A percentile compares a stretch with the other conserved stretches of the same genome.
Conservation (phyloP, 176 grass and related monocot genomes). For the Cymbopogon citratus region DNA sequence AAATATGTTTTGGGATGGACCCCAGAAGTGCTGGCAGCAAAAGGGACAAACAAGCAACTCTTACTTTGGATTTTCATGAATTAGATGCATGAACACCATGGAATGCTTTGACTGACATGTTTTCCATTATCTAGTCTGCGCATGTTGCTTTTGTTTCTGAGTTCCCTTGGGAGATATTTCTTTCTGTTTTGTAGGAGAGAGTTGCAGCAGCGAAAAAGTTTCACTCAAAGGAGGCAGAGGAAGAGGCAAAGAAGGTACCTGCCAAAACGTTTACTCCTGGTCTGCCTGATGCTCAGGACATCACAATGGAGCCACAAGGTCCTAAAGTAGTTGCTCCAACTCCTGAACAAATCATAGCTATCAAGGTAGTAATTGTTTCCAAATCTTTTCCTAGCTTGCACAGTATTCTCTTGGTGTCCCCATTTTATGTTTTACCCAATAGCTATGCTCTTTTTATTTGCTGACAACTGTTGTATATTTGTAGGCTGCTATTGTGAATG, state of each 20-base stretch:
- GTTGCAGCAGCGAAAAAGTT: conserved; percentile 67
- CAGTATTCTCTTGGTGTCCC: background rate
- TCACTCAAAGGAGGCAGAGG: conserved; percentile 86
- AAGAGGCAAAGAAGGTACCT: conserved; percentile 82
- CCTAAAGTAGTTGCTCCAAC: conserved; percentile 79
- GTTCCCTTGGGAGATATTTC: conserved; percentile 22
- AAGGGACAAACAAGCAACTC: conserved; percentile 31
- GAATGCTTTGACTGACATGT: conserved; percentile 15
- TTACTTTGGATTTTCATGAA: conserved; percentile 24
- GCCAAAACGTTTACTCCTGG: conserved; percentile 71
- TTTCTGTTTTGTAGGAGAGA: conserved; percentile 70
- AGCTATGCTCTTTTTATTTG: background rate
- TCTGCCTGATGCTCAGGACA: conserved; percentile 36
- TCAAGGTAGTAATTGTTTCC: conserved; percentile 57
- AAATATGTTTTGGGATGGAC: conserved; percentile 44
- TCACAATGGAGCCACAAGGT: conserved; percentile 45
- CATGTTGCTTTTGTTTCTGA: conserved; percentile 23
- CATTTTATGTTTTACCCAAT: background rate
- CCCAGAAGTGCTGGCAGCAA: conserved; percentile 35
- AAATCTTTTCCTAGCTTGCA: background rate
- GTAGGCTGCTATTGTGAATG: conserved; percentile 84
- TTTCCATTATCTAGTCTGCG: background rate
- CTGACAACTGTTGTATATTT: conserved; percentile 5
- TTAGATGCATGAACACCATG: conserved; percentile 32
- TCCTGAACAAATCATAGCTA: conserved; percentile 94